Conservation (phyloP, 129 eudicot species). For the Lactuca saligna region DNA sequence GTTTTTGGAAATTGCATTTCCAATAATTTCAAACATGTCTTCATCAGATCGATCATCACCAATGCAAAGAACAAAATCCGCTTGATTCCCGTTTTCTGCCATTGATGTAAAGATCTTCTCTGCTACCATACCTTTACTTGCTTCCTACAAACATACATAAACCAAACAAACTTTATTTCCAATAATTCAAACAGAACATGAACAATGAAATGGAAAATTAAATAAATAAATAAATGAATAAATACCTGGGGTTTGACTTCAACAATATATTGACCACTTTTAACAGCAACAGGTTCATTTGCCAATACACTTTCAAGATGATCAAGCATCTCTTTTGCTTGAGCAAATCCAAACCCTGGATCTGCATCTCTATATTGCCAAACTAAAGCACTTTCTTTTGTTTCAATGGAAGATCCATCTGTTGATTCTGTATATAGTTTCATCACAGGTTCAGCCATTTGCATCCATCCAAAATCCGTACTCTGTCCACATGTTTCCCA, state of each 20-base stretch:
- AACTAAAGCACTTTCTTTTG: conserved; percentile 81
- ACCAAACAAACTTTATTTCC: no score
- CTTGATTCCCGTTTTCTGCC: conserved; percentile 57
- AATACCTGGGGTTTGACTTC: conserved; percentile 96
- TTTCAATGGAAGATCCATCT: conserved; percentile 77
- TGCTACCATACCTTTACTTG: conserved; percentile 82
- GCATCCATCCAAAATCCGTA: conserved; percentile 82
- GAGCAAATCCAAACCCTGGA: conserved; percentile 79
- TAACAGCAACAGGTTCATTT: conserved; percentile 88
- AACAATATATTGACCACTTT: conserved; percentile 82
- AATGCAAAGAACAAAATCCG: conserved; percentile 84
- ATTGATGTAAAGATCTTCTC: conserved; percentile 72
- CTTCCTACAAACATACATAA: conserved; percentile 55
- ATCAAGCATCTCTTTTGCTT: conserved; percentile 91
- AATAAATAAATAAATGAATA: no score
- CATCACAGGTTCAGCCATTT: conserved; percentile 83
- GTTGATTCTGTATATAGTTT: conserved; percentile 79
- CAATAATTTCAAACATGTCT: conserved; percentile 90
- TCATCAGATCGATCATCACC: conserved; percentile 96
- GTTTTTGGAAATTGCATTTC: conserved; percentile 57
- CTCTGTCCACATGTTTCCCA: conserved; percentile 73
- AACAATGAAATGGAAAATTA: not conserved
- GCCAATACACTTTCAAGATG: conserved; percentile 90
- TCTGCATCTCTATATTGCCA: conserved; percentile 94
- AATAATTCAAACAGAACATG: not conserved